phyloP scores from a whole-genome alignment of 1,284 basidiomycete genomes.

The Cryptococcus sp. region DNA sequence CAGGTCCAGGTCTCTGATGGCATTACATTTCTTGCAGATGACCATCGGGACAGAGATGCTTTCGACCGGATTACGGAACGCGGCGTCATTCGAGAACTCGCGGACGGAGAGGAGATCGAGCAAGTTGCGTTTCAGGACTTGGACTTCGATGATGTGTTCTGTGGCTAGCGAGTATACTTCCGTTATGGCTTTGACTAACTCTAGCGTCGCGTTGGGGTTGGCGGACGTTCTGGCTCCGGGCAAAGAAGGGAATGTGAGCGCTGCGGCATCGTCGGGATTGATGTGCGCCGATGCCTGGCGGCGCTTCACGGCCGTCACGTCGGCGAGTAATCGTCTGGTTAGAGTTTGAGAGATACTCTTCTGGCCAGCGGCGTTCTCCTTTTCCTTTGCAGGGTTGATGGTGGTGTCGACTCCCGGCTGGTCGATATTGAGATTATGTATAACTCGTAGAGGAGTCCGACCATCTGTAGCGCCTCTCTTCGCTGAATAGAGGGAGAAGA shows the following conservation, averaged over 20 bases:
- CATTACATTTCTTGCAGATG: conserved; percentile 87
- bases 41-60: conserved; percentile 83
- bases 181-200: conserved; percentile 86
- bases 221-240: conserved; percentile 77
- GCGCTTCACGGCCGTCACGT: conserved; percentile 68
- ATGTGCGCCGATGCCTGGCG: conserved; percentile 63
- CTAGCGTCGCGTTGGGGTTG: conserved; percentile 73
- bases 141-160: conserved; percentile 81
- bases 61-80: conserved; percentile 91
- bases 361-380: conserved; percentile 68
- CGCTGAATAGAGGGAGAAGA: conserved; percentile 78
- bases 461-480: conserved; percentile 63
- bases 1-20: conserved; percentile 88
- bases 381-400: conserved; percentile 66
- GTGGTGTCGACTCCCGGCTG: conserved; percentile 51
- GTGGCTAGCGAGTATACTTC: conserved; percentile 76
- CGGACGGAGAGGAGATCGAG: conserved; percentile 85
- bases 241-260: conserved; percentile 78
- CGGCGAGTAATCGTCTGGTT: conserved; percentile 76
- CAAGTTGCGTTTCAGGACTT: conserved; percentile 83
- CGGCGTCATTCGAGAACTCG: conserved; percentile 82
- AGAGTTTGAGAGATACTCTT: conserved; percentile 78
- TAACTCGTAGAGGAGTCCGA: conserved; percentile 71
- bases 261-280: conserved; percentile 60
- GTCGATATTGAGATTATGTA: conserved; percentile 63